Evolutionary conservation across 441 rosid genomes (phyloP).

Genomic region (Bruguiera hainesii): DNA sequence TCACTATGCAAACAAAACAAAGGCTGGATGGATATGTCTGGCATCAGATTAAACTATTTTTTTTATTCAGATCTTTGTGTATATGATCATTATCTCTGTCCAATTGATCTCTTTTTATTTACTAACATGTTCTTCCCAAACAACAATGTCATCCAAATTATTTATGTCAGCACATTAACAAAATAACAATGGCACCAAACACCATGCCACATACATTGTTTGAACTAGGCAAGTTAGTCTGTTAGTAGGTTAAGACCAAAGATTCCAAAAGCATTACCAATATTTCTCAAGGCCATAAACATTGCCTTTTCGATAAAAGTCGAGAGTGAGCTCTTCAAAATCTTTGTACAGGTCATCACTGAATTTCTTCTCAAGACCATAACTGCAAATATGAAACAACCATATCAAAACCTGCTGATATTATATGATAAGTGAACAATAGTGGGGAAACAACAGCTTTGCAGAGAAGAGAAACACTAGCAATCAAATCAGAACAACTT

Average conservation of each 20-base stretch:
- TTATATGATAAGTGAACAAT: neutral
- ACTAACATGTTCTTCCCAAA: neutral
- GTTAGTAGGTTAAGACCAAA: neutral
- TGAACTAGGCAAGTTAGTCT: conserved; percentile 2
- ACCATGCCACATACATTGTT: conserved; percentile 1
- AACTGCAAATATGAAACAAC: conserved; percentile 40
- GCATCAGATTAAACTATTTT: neutral
- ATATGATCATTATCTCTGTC: neutral
- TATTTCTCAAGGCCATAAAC: conserved; percentile 95
- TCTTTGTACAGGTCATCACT: conserved; percentile 73
- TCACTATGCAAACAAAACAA: neutral
- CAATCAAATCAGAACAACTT: neutral
- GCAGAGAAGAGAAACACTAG: neutral
- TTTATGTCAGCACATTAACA: neutral
- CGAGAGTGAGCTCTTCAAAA: conserved; percentile 79
- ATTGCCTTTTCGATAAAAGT: conserved; percentile 74
- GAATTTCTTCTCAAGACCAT: conserved; percentile 87
- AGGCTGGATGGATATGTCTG: neutral
- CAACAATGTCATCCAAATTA: neutral
- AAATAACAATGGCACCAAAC: neutral
- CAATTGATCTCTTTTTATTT: neutral
- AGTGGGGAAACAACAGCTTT: neutral
- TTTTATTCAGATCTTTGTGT: neutral
- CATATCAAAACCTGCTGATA: neutral
- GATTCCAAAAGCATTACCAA: conserved; percentile 46